A percentile compares a stretch with the other conserved stretches of the same genome.
phyloP scores from a whole-genome alignment of 345 rosid species.

The Leavenworthia alabamica region DNA sequence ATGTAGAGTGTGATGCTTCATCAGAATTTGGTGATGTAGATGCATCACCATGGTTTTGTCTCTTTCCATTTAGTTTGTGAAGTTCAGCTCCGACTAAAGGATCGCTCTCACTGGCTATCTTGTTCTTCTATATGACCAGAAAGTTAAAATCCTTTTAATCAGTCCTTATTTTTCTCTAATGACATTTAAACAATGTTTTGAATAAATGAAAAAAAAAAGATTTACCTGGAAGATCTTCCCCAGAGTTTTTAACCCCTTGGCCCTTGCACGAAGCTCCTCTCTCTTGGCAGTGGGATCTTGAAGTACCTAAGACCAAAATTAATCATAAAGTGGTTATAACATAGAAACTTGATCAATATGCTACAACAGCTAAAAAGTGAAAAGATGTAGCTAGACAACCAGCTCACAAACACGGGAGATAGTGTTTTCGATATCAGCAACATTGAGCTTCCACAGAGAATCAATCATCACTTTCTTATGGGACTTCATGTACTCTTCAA shows the following conservation, averaged over 20 bases:
- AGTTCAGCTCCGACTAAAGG: slow-evolving; percentile 30
- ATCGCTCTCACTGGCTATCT: slow-evolving; percentile 62
- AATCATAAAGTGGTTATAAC: not conserved
- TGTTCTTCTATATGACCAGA: slow-evolving; percentile 47
- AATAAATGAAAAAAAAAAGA: not conserved
- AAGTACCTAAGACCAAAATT: slow-evolving; percentile 58
- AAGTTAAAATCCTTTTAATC: not conserved
- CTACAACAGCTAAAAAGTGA: not conserved
- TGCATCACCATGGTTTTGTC: slow-evolving; percentile 37
- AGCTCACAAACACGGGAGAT: slow-evolving; percentile 93
- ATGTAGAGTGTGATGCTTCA: slow-evolving; percentile 44
- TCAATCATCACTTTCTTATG: slow-evolving; percentile 91
- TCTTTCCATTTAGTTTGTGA: slow-evolving; percentile 56
- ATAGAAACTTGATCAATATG: slow-evolving; percentile 20
- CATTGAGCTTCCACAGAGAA: slow-evolving; percentile 96
- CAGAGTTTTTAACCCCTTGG: slow-evolving; percentile 88
- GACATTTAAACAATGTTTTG: not conserved
- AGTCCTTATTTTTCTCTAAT: not conserved
- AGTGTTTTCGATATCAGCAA: slow-evolving; percentile 92
- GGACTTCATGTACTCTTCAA: slow-evolving; percentile 80
- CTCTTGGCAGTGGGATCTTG: slow-evolving; percentile 76
- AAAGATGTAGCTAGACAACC: slow-evolving; percentile 43
- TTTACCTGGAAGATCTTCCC: slow-evolving; percentile 92
- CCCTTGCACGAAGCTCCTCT: slow-evolving; percentile 88
- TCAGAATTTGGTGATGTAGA: slow-evolving; percentile 46